Conservation (phyloP, 768 basidiomycete genomes). For the Roridomyces roridus region DNA sequence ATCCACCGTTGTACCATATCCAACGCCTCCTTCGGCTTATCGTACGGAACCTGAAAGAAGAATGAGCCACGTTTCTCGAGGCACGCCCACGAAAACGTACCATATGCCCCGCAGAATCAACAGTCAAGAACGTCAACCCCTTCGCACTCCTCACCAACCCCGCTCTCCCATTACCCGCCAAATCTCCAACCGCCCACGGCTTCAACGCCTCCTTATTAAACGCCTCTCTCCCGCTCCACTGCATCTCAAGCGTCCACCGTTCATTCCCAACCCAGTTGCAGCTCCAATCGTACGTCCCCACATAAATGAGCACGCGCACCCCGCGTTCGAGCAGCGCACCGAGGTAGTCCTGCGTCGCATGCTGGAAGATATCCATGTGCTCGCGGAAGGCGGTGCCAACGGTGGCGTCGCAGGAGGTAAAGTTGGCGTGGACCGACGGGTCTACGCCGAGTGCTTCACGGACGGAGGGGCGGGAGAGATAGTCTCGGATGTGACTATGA, state of each 20-base stretch:
- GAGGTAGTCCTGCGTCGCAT: conserved; percentile 68
- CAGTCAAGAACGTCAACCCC: conserved; percentile 53
- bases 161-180: conserved; percentile 45
- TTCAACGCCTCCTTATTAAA: conserved; percentile 57
- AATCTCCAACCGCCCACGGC: conserved; percentile 61
- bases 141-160: conserved; percentile 50
- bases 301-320: conserved; percentile 74
- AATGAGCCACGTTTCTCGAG: conserved; percentile 19
- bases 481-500: conserved; percentile 52
- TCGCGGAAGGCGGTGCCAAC: conserved; percentile 59
- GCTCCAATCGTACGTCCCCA: conserved; percentile 80
- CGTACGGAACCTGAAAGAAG: conserved; percentile 63
- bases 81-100: conserved; percentile 41
- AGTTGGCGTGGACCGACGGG: conserved; percentile 52
- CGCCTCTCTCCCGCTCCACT: conserved; percentile 68
- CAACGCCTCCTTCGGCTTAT: conserved; percentile 69
- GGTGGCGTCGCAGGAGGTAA: conserved; percentile 57
- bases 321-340: conserved; percentile 77
- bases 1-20: conserved; percentile 73
- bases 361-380: conserved; percentile 66
- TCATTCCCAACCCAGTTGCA: conserved; percentile 83
- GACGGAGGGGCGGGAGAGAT: conserved; percentile 64
- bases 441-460: conserved; percentile 70
- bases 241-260: conserved; percentile 74
- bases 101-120: conserved; percentile 61